Percentiles rank a stretch among this genome's conserved stretches.
Conservation (phyloP, 208 protist genomes). For the Trypanosoma platydactyli region DNA sequence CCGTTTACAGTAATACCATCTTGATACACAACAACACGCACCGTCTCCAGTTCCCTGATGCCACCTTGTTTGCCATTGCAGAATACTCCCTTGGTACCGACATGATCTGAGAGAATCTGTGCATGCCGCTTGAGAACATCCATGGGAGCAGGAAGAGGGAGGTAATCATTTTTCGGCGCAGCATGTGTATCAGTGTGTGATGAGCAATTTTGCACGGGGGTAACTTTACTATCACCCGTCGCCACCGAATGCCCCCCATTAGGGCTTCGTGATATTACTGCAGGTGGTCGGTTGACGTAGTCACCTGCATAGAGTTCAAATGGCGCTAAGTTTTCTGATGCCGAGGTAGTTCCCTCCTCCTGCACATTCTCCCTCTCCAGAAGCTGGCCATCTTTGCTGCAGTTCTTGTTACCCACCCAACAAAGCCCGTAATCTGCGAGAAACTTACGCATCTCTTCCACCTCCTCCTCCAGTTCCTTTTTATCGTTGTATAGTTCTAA, state of each 20-base stretch:
- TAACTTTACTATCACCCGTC: no score
- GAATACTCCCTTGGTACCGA: slow-evolving; percentile 73
- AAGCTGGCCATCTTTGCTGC: not conserved
- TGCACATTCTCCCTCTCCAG: slow-evolving; percentile 7
- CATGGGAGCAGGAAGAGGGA: slow-evolving; percentile 44
- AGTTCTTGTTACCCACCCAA: slow-evolving; percentile 27
- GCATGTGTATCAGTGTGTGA: not conserved
- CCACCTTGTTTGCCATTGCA: slow-evolving; percentile 53
- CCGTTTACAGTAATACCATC: slow-evolving; percentile 91
- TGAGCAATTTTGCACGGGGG: slow-evolving; percentile 15
- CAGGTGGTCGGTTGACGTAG: slow-evolving; percentile 18
- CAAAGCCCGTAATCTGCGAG: slow-evolving; percentile 49
- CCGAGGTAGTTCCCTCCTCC: not conserved
- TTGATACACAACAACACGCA: slow-evolving; percentile 78
- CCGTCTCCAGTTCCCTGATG: slow-evolving; percentile 78
- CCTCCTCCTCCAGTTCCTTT: slow-evolving; percentile 54
- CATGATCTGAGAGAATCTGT: slow-evolving; percentile 83
- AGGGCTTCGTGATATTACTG: slow-evolving; percentile 12
- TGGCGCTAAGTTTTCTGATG: not conserved
- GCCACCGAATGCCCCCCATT: not conserved
- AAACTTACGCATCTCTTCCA: slow-evolving; percentile 46
- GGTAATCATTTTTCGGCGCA: not conserved
- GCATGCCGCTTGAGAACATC: slow-evolving; percentile 67
- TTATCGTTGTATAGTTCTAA: slow-evolving; percentile 77
- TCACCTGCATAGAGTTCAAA: slow-evolving; percentile 58